Percentiles rank a stretch among this genome's conserved stretches.
Evolutionary conservation across 78 protist species (phyloP).

Genomic region (Dictyostelium intermedium): DNA sequence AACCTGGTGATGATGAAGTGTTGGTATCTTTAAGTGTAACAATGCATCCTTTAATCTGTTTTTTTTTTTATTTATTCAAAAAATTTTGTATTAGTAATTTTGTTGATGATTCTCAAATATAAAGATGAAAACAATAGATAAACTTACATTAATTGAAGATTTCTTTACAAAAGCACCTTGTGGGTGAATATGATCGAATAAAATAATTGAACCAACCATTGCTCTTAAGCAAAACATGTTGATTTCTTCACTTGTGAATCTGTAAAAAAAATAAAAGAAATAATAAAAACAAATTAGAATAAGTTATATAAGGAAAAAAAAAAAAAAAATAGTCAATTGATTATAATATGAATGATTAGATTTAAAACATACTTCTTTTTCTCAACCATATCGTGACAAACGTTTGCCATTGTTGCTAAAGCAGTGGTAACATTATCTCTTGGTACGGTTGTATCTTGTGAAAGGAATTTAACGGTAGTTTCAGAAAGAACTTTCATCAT

Average conservation of each 20-base stretch:
- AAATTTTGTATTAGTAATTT: background rate
- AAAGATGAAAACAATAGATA: no score
- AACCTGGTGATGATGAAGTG: constrained; percentile 43
- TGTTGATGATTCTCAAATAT: background rate
- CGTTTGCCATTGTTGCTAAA: constrained; percentile 81
- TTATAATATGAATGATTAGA: background rate
- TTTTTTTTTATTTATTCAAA: background rate
- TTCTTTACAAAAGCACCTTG: constrained; percentile 88
- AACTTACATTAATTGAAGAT: constrained; percentile 74
- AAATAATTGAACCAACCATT: constrained; percentile 87
- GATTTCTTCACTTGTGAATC: constrained; percentile 71
- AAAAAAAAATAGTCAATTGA: background rate
- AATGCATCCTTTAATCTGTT: constrained; percentile 67
- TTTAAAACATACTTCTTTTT: constrained; percentile 32
- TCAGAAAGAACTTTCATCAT: constrained; percentile 85
- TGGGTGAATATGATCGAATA: constrained; percentile 87
- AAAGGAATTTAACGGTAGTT: constrained; percentile 84
- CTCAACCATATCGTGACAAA: constrained; percentile 87
- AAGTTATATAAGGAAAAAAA: background rate
- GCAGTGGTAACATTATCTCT: constrained; percentile 80
- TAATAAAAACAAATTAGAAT: no score
- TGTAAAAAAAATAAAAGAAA: background rate
- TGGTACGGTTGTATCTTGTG: constrained; percentile 78
- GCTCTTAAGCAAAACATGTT: constrained; percentile 86
- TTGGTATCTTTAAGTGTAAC: constrained; percentile 70